Conservation (phyloP, 768 basidiomycete genomes). For the Russula griseocarnosa region DNA sequence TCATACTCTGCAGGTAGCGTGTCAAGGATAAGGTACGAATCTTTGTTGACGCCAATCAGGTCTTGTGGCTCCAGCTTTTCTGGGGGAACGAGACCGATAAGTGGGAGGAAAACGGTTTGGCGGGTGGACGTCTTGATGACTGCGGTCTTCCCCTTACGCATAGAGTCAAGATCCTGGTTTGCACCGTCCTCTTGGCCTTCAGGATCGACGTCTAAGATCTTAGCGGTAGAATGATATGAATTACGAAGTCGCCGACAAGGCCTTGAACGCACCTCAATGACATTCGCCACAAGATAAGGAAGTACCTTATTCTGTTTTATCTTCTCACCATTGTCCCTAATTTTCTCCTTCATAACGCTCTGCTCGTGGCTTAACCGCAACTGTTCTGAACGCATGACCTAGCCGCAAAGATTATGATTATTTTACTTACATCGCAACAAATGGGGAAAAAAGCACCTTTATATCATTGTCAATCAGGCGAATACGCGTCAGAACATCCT, state of each 20-base stretch:
- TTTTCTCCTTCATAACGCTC: conserved; percentile 96
- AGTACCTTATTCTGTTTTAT: conserved; percentile 99
- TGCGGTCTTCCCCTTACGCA: conserved; percentile 95
- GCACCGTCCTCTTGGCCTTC: conserved; percentile 93
- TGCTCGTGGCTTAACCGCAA: conserved; percentile 90
- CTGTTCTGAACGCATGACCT: conserved; percentile 98
- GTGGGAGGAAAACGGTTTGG: conserved; percentile 96
- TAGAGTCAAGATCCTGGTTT: conserved; percentile 92
- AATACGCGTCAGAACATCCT: conserved; percentile 86
- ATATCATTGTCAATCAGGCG: conserved; percentile 96
- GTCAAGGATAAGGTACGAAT: conserved; percentile 95
- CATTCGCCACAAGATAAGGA: conserved; percentile 95
- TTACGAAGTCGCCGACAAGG: not conserved
- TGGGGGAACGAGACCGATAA: conserved; percentile 94
- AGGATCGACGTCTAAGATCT: conserved; percentile 94
- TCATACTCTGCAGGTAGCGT: conserved; percentile 96
- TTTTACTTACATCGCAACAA: not conserved
- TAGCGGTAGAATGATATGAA: not conserved
- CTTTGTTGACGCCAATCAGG: conserved; percentile 98
- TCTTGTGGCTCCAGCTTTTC: conserved; percentile 87
- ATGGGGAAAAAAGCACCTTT: conserved; percentile 51
- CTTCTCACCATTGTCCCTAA: conserved; percentile 96
- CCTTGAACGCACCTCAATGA: conserved; percentile 76
- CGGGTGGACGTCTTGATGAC: conserved; percentile 99
- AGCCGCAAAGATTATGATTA: conserved; percentile 12